Base-by-base conservation (phyloP, 441 rosid genomes). In the Syzygium syzygioides region DNA sequence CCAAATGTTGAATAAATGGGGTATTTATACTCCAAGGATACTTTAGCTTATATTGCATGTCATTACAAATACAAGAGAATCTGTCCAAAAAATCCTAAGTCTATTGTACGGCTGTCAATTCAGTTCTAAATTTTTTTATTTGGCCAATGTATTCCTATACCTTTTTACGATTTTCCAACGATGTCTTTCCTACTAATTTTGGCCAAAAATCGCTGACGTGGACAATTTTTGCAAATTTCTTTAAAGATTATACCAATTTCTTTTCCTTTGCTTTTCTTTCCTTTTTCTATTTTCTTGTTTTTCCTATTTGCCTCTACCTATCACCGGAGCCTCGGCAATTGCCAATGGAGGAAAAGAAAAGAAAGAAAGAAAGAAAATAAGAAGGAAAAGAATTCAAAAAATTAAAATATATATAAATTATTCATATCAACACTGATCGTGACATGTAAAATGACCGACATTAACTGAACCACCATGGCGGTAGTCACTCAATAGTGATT, bases 401-500 rank as follows among this genome's bases (percentile, higher is more conserved):
- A 10, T 59, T 26, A 25, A 26, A 25, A 25, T 10, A 45, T 23
- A 26, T 25, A 56, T 20, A 20, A 56, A 9, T 20, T 56, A 4
- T 50, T 12, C 4, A 1, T 50, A 50, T 50, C 4, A 50, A 14
- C 53, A 50, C 7, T 50, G 2, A 12, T 4, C 14, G 4, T 12
- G 53, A 0, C 4, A 53, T 14, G 4, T 53, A 53, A 0, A 14
- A 13, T 14, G 5, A 6, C 14, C 6, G 4, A 53, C 1, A 53
- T 1, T 54, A 14, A 26, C 0, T 26, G 15, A 3, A 26, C 0
- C 30, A 6, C 13, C 15, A 5, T 26, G 2, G 7, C 19, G 4
- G 32, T 14, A 60, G 66, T 60, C 66, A 26, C 52, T 23, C n/a
- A 7, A 8, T 8, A 41, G 19, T 4, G 2, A 79, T 20, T 48